Percentiles rank a stretch among this genome's conserved stretches.
Evolutionary conservation across 1,284 basidiomycete species (phyloP).

Genomic region (Sanghuangporus sanghuang): DNA sequence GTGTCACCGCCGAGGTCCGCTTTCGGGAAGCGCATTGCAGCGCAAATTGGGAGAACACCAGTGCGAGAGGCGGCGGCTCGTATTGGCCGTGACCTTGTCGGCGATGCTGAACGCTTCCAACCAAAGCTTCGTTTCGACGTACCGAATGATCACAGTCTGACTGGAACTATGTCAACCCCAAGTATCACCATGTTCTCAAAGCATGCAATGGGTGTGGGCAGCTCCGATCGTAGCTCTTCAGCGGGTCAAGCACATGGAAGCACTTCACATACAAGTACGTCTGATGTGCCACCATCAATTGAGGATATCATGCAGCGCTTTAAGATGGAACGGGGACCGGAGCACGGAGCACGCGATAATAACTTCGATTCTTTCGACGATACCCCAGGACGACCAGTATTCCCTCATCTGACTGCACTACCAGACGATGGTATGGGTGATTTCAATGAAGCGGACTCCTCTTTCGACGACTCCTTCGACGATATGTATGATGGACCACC

Average conservation of each 20-base stretch:
- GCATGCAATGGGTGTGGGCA: slow-evolving; percentile 35
- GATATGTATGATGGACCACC: slow-evolving; percentile 33
- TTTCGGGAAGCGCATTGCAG: slow-evolving; percentile 65
- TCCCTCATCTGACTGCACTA: slow-evolving; percentile 3
- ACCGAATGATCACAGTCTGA: slow-evolving; percentile 36
- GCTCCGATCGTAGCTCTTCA: slow-evolving; percentile 22
- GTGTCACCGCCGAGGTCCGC: slow-evolving; percentile 87
- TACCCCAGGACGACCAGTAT: neutral
- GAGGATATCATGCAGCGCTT: slow-evolving; percentile 51
- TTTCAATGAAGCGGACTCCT: slow-evolving; percentile 34
- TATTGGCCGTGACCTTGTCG: slow-evolving; percentile 58
- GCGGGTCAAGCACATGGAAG: slow-evolving; percentile 13
- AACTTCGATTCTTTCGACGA: slow-evolving; percentile 17
- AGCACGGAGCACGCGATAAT: slow-evolving; percentile 16
- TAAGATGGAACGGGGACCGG: slow-evolving; percentile 19
- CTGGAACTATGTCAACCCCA: slow-evolving; percentile 57
- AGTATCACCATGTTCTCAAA: slow-evolving; percentile 57
- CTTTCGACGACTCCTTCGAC: slow-evolving; percentile 38
- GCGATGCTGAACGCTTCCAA: slow-evolving; percentile 30
- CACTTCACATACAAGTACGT: neutral
- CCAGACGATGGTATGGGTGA: slow-evolving; percentile 21
- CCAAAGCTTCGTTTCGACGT: slow-evolving; percentile 20
- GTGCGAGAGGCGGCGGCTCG: slow-evolving; percentile 60
- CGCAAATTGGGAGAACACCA: slow-evolving; percentile 54
- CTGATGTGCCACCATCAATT: slow-evolving; percentile 35